phyloP scores from a whole-genome alignment of 1,139 yeast species.

The Saccharomyces hybrid region DNA sequence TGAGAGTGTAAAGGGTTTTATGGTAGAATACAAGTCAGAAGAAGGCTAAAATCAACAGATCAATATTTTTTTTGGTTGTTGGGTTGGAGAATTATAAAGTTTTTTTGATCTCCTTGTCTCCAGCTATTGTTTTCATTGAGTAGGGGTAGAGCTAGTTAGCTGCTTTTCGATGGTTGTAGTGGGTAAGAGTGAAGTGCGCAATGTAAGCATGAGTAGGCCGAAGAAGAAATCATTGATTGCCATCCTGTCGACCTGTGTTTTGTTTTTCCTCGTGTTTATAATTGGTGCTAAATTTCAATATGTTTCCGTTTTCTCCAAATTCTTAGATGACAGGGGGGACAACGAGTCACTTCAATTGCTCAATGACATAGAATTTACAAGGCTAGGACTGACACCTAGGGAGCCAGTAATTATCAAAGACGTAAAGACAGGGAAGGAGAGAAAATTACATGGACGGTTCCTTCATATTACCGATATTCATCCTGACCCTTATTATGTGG shows the following conservation, averaged over 20 bases:
- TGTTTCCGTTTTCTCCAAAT: not conserved
- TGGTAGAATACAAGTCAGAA: not conserved
- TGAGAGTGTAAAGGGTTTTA: not conserved
- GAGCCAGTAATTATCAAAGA: conserved; percentile 27
- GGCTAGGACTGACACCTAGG: conserved; percentile 35
- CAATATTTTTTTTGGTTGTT: not conserved
- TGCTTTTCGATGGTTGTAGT: not conserved
- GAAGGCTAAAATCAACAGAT: not conserved
- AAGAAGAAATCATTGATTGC: not conserved
- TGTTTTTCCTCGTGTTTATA: not conserved
- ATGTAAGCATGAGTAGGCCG: not conserved
- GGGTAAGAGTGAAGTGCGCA: not conserved
- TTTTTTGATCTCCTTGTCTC: not conserved
- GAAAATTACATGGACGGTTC: conserved; percentile 55
- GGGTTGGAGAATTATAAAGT: not conserved
- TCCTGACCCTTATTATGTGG: conserved; percentile 65
- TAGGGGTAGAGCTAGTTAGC: not conserved
- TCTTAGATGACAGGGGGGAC: not conserved
- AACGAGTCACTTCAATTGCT: not conserved
- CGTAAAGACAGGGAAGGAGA: conserved; percentile 15
- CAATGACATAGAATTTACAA: not conserved
- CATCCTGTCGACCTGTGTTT: not conserved
- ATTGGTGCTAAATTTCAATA: not conserved
- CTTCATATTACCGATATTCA: conserved; percentile 81
- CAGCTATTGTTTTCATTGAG: not conserved